Base-by-base conservation (phyloP, 2,329 filamentous ascomycete species). In the Davidsoniella neocaledoniae region DNA sequence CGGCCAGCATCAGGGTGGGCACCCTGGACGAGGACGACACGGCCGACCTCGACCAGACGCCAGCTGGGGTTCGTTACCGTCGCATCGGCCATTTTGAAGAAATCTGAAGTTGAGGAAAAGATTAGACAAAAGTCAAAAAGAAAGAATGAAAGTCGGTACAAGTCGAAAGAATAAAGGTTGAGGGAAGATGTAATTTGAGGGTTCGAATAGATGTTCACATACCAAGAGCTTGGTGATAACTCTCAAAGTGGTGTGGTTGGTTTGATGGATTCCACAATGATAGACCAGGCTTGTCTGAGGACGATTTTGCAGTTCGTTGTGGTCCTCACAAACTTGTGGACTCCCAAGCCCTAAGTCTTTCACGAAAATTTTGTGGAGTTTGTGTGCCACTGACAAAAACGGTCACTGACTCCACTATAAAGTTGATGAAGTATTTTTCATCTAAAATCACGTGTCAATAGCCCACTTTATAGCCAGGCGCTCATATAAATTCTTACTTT, bases 11-110 rank as follows among this genome's bases (percentile, higher is more conserved):
- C 84, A 62, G 81, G 80, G 66, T 87, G 83, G 66, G 77, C 73
- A 64, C 69, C 70, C 70, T 86, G 83, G 74, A 96, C 81, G 69
- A 94, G 80, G 68, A 94, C 83, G 66, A 98, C 81, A 68, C 91
- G 87, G 81, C 91, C 91, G 71, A 95, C 86, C 82, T 98, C 88
- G 69, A 98, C 88, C 72, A 87, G 78, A 77, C 88, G 88, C 87
- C 87, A 93, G 70, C 80, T 77, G 66, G 83, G 83, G 69, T 79
- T 73, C 73, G 81, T 81, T 72, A 88, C 81, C 65, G 81, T 73
- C 72, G 83, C 80, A 75, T 86, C 81, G 72, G 81, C 80, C 83
- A 86, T 86, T 78, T 70, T 81, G 55, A 55, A 57, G 56, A 58
- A 56, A 57, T 53, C 58, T 59, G 63, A 58, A 60, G 60, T 65